A percentile compares a stretch with the other conserved stretches of the same genome.
Evolutionary conservation across 177 flowering plant genomes (phyloP).

Genomic region (Tripterygium wilfordii): DNA sequence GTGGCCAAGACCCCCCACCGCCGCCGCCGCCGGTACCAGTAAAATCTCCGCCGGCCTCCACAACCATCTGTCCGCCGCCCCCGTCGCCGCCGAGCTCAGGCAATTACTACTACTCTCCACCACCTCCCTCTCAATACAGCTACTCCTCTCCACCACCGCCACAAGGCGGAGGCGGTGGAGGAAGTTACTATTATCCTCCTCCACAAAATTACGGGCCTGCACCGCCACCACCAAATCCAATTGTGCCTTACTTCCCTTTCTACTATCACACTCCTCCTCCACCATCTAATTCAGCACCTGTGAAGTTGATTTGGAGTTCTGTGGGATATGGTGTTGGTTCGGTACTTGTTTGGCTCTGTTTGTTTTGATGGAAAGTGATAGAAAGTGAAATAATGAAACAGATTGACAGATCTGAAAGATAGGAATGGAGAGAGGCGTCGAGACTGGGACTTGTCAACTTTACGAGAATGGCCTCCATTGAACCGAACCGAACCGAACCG

Average conservation of each 20-base stretch:
- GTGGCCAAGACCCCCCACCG: conserved; percentile 42
- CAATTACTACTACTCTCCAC: conserved; percentile 29
- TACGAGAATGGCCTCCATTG: not conserved
- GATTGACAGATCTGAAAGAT: conserved; percentile 25
- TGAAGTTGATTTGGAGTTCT: not conserved
- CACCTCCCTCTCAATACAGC: conserved; percentile 18
- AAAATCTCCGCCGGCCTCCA: conserved; percentile 22
- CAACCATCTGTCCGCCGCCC: conserved; percentile 23
- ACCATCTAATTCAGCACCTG: not conserved
- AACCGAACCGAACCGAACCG: too few relatives aligned
- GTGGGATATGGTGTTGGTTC: not conserved
- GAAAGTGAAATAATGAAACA: conserved; percentile 9
- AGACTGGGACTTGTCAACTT: too few relatives aligned
- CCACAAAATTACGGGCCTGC: conserved; percentile 22
- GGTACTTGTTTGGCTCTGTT: conserved; percentile 1
- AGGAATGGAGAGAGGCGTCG: too few relatives aligned
- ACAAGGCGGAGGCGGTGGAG: conserved; percentile 13
- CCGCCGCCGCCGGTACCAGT: conserved; percentile 26
- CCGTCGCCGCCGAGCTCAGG: conserved; percentile 20
- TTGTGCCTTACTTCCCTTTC: conserved; percentile 65
- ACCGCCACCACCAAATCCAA: conserved; percentile 71
- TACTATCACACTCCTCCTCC: conserved; percentile 51
- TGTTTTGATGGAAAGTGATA: conserved; percentile 18
- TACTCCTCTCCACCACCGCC: conserved; percentile 37
- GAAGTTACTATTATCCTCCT: conserved; percentile 22